Base-by-base conservation (phyloP, 2,329 filamentous ascomycete genomes). In the Aspergillus brunneoviolaceus region DNA sequence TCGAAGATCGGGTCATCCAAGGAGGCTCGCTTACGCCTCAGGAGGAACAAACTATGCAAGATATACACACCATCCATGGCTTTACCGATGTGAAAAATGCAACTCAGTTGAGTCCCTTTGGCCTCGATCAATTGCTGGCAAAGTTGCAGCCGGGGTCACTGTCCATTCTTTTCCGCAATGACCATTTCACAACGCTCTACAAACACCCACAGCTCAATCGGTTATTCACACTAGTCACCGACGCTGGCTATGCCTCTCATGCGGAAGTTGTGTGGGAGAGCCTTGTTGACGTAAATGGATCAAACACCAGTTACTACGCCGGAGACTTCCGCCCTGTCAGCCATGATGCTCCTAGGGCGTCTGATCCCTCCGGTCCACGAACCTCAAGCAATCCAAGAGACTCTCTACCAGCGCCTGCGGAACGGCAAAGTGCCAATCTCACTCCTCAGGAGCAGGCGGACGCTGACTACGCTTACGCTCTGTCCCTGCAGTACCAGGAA, bases 181-280 rank as follows among this genome's bases (percentile, higher is more conserved):
- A 99, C 71, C 95, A 99, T 73, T 99, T 99, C 71, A 92, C 92
- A 48, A 98, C 94, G 0, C 76, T 99, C 0, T 96, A 96, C 76
- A 91, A 93, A 62, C 92, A 98, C 68, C 92, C 94, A 0, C 80
- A 87, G 49, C 91, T 88, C 0, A 82, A 86, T 47, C 84, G 90
- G 65, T 82, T 98, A 1, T 85, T 94, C 64, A 92, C 90, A 0
- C 80, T 99, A 3, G 92, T 99, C 14, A 98, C 95, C 0, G 95
- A 99, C 72, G 90, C 92, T 27, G 95, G 95, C 0, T 99, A 96
- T 70, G 88, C 89, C 11, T 85, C 83, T 10, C 92, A 97, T 67
- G 89, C 92, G 16, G 94, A 98, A 72, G 87, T 99, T 12, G 91
- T 99, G 0, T 99, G 95, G 95, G 95, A 99, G 76, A 95, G 89